These are phyloP conservation scores for Neofusicoccum umdonicola DNA, from an alignment of 2,329 filamentous ascomycete species.

Conservation along the genomic window DNA sequence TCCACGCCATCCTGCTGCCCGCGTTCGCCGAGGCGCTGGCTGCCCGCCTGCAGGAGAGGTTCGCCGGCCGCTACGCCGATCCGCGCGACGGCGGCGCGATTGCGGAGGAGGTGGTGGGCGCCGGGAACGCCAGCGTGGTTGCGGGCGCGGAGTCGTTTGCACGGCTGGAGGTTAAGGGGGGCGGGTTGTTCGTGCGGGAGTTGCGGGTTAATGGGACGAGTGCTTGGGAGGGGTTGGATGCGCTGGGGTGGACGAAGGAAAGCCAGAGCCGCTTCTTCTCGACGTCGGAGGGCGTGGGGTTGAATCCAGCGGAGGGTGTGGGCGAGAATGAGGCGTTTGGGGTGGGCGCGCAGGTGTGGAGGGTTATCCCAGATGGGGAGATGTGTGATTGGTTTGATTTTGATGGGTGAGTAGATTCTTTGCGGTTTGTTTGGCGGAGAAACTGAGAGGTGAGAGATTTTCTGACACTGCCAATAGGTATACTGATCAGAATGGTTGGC, in stretches of 20 bases:
- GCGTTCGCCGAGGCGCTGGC: conserved; percentile 27
- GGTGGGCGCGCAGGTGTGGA: conserved; percentile 27
- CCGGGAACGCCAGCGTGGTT: neutral
- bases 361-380: conserved; percentile 27
- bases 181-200: conserved; percentile 29
- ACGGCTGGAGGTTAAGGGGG: conserved; percentile 25
- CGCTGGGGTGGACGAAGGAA: conserved; percentile 26
- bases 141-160: conserved; percentile 14
- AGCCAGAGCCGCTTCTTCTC: conserved; percentile 25
- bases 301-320: conserved; percentile 29
- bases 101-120: conserved; percentile 20
- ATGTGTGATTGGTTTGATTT: conserved; percentile 34
- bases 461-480: conserved; percentile 20
- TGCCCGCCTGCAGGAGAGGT: conserved; percentile 20
- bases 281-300: conserved; percentile 24
- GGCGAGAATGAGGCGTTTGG: neutral
- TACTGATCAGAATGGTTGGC: conserved; percentile 32
- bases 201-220: conserved; percentile 29
- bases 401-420: conserved; percentile 25
- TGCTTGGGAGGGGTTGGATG: conserved; percentile 30
- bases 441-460: neutral
- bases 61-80: conserved; percentile 25
- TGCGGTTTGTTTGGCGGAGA: neutral
- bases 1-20: conserved; percentile 28
- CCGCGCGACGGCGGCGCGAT: conserved; percentile 23